Conservation (phyloP, 805 yeast species). For the Suhomyces faveliae region DNA sequence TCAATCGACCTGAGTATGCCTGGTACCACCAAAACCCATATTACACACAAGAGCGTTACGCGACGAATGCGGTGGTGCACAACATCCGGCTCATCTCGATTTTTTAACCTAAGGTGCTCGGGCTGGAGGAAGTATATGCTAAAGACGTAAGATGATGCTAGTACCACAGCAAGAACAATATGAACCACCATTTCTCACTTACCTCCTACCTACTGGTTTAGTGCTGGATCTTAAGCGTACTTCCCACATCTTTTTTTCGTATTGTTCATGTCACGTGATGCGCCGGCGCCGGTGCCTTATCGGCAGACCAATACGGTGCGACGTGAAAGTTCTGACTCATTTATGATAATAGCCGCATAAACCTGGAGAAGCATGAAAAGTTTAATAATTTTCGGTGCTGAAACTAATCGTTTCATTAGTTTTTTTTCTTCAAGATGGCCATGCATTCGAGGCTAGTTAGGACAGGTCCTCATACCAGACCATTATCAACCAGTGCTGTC, state of each 20-base stretch:
- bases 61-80: slow-evolving; percentile 41
- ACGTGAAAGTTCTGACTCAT: slow-evolving; percentile 7
- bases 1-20: slow-evolving; percentile 17
- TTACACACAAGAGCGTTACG: slow-evolving; percentile 30
- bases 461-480: slow-evolving; percentile 3
- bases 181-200: neutral
- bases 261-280: neutral
- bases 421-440: slow-evolving; percentile 2
- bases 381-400: neutral
- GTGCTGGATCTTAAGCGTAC: too few relatives aligned
- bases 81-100: slow-evolving; percentile 45
- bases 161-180: slow-evolving; percentile 20
- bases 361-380: slow-evolving; percentile 5
- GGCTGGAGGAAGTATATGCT: slow-evolving; percentile 37
- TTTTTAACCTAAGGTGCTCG: slow-evolving; percentile 14
- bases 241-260: neutral
- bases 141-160: slow-evolving; percentile 49
- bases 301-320: slow-evolving; percentile 6
- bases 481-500: slow-evolving; percentile 4
- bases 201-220: too few relatives aligned
- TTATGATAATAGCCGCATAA: slow-evolving; percentile 4
- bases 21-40: slow-evolving; percentile 32
- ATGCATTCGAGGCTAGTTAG: neutral
- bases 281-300: neutral
- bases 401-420: neutral